Evolutionary conservation across 2,329 filamentous ascomycete genomes (phyloP).

Genomic region (Fonsecaea erecta): DNA sequence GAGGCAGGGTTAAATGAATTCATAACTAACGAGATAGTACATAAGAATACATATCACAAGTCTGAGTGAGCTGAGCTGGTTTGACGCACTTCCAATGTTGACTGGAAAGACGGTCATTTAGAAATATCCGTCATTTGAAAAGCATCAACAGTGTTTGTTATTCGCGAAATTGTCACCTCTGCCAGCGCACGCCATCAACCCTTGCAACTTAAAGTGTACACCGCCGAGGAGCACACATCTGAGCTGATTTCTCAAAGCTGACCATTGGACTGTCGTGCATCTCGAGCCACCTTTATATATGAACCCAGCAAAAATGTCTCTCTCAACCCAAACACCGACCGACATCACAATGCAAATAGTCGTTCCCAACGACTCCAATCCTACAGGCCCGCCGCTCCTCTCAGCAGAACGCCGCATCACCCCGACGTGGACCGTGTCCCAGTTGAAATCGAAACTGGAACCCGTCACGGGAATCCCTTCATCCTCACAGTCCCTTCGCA

Average conservation of each 20-base stretch:
- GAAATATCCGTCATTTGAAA: too few species aligned
- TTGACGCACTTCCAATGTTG: too few species aligned
- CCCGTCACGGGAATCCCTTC: conserved; percentile 91
- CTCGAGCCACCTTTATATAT: neutral
- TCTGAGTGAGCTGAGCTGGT: too few species aligned
- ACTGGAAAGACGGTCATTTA: too few species aligned
- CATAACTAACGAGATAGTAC: too few species aligned
- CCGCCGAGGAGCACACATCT: too few species aligned
- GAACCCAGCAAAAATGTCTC: neutral
- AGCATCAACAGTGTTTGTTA: too few species aligned
- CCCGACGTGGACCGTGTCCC: conserved; percentile 84
- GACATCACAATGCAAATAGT: conserved; percentile 35
- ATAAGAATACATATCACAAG: too few species aligned
- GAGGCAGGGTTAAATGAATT: too few species aligned
- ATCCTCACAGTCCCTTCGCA: conserved; percentile 72
- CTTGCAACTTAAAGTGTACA: neutral
- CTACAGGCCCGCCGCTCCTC: conserved; percentile 42
- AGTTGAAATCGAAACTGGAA: conserved; percentile 86
- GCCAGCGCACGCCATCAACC: neutral
- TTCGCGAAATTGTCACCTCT: neutral
- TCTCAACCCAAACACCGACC: conserved; percentile 24
- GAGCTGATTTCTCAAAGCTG: neutral
- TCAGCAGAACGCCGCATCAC: conserved; percentile 89
- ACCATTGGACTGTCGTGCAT: neutral
- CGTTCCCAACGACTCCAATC: conserved; percentile 37